A percentile compares a stretch with the other conserved stretches of the same genome.
phyloP scores from a whole-genome alignment of 306 rosid genomes.

The Mimosa pudica region DNA sequence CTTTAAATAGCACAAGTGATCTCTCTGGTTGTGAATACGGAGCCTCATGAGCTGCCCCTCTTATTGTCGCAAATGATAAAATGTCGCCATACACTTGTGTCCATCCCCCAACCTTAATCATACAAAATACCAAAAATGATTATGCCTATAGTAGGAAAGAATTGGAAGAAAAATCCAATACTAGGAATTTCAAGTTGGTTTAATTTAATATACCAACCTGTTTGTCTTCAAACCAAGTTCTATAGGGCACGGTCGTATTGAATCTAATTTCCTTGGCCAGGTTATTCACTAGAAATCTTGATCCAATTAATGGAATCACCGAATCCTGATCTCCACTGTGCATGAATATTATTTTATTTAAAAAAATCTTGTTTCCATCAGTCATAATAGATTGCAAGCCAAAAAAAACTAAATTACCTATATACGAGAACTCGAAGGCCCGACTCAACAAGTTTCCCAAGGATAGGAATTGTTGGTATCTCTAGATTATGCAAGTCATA shows the following conservation, averaged over 20 bases:
- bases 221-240: constrained; percentile 56
- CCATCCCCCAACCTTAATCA: constrained; percentile 54
- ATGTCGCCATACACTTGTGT: constrained; percentile 56
- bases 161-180: not conserved
- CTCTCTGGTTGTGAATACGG: constrained; percentile 57
- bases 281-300: constrained; percentile 40
- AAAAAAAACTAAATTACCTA: constrained; percentile 30
- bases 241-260: constrained; percentile 51
- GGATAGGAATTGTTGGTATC: constrained; percentile 45
- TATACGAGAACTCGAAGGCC: constrained; percentile 53
- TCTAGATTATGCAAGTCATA: constrained; percentile 45
- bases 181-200: not conserved
- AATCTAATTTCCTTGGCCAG: constrained; percentile 45
- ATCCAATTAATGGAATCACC: constrained; percentile 44
- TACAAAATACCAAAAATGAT: not conserved
- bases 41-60: constrained; percentile 57
- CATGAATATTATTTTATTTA: not conserved
- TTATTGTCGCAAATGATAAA: constrained; percentile 50
- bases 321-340: constrained; percentile 61
- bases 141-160: not conserved
- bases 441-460: constrained; percentile 45
- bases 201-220: constrained; percentile 40
- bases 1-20: constrained; percentile 40
- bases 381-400: not conserved
- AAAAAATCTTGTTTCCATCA: not conserved